A percentile compares a stretch with the other conserved stretches of the same genome.
Evolutionary conservation across 23 red algal genomes (phyloP).

Genomic region (Cyanidiococcus yangmingshanensis): DNA sequence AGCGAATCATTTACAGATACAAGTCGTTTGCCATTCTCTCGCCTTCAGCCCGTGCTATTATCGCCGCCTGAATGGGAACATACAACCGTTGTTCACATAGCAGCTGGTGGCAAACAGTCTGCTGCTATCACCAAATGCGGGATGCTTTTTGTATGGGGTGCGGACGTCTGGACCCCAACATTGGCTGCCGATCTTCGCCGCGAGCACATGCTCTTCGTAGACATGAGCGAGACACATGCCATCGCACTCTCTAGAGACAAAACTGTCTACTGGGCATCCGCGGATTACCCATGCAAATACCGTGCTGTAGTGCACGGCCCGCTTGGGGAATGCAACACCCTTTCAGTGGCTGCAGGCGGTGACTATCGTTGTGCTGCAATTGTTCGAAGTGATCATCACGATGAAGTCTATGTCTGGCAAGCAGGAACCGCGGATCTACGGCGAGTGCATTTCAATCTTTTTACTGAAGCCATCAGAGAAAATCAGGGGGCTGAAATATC

Average conservation of each 20-base stretch:
- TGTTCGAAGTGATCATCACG: not conserved
- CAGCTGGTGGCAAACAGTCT: slow-evolving; percentile 11
- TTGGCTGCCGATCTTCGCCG: not conserved
- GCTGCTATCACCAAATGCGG: not conserved
- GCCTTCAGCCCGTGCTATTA: not conserved
- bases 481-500: not conserved
- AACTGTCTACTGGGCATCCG: not conserved
- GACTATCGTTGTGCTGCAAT: not conserved
- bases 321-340: not conserved
- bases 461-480: not conserved
- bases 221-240: not conserved
- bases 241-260: not conserved
- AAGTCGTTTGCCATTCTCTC: not conserved
- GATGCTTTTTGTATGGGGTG: not conserved
- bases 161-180: not conserved
- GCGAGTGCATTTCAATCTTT: not conserved
- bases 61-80: not conserved
- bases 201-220: not conserved
- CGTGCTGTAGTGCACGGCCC: not conserved
- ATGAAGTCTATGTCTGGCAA: slow-evolving; percentile 1
- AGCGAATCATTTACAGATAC: not conserved
- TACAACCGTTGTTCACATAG: not conserved
- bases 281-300: not conserved
- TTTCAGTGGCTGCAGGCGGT: not conserved
- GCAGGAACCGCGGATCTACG: not conserved